phyloP scores from a whole-genome alignment of 1,284 basidiomycete species.

The Ceratobasidium sp. region DNA sequence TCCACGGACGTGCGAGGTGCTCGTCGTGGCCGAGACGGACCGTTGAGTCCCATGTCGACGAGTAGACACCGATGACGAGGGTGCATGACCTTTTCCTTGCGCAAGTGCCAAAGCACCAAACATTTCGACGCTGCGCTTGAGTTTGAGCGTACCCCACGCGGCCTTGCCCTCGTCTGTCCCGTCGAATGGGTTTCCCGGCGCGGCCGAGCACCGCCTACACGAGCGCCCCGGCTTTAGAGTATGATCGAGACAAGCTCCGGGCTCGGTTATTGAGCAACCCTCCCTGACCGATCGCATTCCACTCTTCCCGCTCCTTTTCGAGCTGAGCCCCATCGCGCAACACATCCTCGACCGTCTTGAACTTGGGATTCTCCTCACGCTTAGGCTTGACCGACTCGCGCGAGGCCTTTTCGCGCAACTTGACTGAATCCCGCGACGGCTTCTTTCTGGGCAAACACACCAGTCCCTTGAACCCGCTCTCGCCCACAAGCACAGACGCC shows the following conservation, averaged over 20 bases:
- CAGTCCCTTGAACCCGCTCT: slow-evolving; percentile 10
- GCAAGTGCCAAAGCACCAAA: slow-evolving; percentile 17
- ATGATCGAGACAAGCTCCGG: slow-evolving; percentile 22
- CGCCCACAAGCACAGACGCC: slow-evolving; percentile 17
- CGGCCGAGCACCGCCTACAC: slow-evolving; percentile 3
- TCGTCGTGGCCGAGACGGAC: slow-evolving; percentile 15
- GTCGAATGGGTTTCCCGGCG: slow-evolving; percentile 5
- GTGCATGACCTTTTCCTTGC: slow-evolving; percentile 10
- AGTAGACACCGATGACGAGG: slow-evolving; percentile 15
- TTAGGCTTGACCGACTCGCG: no score
- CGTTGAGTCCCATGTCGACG: slow-evolving; percentile 4
- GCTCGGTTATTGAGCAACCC: slow-evolving; percentile 25
- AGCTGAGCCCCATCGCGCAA: slow-evolving; percentile 25
- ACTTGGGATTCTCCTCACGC: slow-evolving; percentile 2
- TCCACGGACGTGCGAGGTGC: slow-evolving; percentile 21
- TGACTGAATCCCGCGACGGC: background rate
- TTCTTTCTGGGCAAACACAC: slow-evolving; percentile 14
- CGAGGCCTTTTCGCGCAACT: slow-evolving; percentile 6
- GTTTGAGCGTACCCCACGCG: slow-evolving; percentile 32
- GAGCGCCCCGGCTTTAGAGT: slow-evolving; percentile 5
- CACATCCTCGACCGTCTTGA: slow-evolving; percentile 25
- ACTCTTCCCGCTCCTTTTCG: slow-evolving; percentile 20
- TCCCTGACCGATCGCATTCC: slow-evolving; percentile 31
- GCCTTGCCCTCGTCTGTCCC: background rate
- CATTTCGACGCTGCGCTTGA: slow-evolving; percentile 31